Evolutionary conservation across 768 basidiomycete genomes (phyloP), one percentile per base, ranked within the genome.

Genomic region (Podaxis sp.): DNA sequence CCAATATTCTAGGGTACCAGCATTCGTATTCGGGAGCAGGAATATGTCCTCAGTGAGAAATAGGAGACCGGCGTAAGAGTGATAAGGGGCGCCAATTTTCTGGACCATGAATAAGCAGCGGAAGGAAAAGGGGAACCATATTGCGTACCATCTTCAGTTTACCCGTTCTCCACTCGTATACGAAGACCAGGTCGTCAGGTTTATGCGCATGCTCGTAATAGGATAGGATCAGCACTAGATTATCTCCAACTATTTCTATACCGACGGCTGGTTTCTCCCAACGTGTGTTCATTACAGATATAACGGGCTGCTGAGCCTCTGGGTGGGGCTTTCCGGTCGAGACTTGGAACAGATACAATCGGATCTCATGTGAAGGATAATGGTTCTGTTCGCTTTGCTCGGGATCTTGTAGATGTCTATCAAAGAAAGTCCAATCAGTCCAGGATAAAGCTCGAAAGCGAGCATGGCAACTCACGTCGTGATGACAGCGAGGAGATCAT

Each of bases 151-250:
- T 68, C 59, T 72, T 71, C 2, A 75, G 60, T 6, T 62, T 63
- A 4, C 75, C 76, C 0, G 72, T 76, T 62, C 69, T 71, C 82
- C 82, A 83, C 27, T 81, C 70, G 57, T 71, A 80, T 1, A 82
- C 67, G 51, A 73, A 79, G 16, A 83, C 65, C 3, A 64, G 63
- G 57, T 79, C 74, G 4, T 65, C 48, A 0, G 64, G 65, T 21
- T 54, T 57, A 25, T 36, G 32, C 1, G 51, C 47, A 23, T 66
- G 62, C 25, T 62, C 65, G 51, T 54, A 59, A 57, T 71, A 72
- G 2, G 70, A 67, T 3, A 76, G 68, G 5, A 78, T 66, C 1
- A 82, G 70, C 1, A 78, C 76, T 2, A 81, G 67, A 62, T 77
- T 68, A 10, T 77, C 72, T 14, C 79, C 80, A 11, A 79, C 79